phyloP scores from a whole-genome alignment of 768 basidiomycete species.

The Suillus plorans region DNA sequence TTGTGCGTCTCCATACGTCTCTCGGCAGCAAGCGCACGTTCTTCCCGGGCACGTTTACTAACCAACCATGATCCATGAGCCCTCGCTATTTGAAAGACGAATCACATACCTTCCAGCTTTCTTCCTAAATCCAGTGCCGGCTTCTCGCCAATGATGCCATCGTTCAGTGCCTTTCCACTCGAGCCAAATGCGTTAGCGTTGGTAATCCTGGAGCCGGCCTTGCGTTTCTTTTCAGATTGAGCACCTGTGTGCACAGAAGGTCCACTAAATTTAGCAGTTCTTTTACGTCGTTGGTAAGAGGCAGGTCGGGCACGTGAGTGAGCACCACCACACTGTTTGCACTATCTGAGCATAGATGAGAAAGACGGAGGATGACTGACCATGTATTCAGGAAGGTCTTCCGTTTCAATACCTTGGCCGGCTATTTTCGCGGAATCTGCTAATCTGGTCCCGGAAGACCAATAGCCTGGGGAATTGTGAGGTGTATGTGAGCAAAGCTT shows the following conservation, averaged over 20 bases:
- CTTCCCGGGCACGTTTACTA: slow-evolving; percentile 80
- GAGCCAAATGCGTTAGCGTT: slow-evolving; percentile 61
- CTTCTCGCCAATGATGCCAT: slow-evolving; percentile 33
- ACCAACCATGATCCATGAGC: background rate
- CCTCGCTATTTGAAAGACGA: background rate
- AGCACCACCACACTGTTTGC: slow-evolving; percentile 72
- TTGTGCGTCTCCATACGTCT: slow-evolving; percentile 51
- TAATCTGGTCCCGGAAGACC: slow-evolving; percentile 76
- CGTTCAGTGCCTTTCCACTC: slow-evolving; percentile 52
- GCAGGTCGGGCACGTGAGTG: slow-evolving; percentile 62
- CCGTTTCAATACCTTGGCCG: slow-evolving; percentile 49
- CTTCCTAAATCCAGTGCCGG: slow-evolving; percentile 69
- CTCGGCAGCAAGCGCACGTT: slow-evolving; percentile 76
- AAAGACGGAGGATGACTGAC: slow-evolving; percentile 34
- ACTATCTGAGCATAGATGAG: background rate
- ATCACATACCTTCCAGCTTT: slow-evolving; percentile 58
- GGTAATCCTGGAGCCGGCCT: slow-evolving; percentile 68
- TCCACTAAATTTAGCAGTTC: slow-evolving; percentile 21
- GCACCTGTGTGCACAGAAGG: slow-evolving; percentile 59
- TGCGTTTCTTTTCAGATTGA: slow-evolving; percentile 67
- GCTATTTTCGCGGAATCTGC: slow-evolving; percentile 58
- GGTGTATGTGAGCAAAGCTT: background rate
- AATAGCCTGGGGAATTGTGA: slow-evolving; percentile 56
- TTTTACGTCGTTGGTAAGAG: slow-evolving; percentile 39
- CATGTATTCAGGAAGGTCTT: slow-evolving; percentile 77